These are phyloP conservation scores for Physcomitrellopsis africana DNA, from an alignment of 225 moss, liverwort and hornwort species.

Conservation along the genomic window DNA sequence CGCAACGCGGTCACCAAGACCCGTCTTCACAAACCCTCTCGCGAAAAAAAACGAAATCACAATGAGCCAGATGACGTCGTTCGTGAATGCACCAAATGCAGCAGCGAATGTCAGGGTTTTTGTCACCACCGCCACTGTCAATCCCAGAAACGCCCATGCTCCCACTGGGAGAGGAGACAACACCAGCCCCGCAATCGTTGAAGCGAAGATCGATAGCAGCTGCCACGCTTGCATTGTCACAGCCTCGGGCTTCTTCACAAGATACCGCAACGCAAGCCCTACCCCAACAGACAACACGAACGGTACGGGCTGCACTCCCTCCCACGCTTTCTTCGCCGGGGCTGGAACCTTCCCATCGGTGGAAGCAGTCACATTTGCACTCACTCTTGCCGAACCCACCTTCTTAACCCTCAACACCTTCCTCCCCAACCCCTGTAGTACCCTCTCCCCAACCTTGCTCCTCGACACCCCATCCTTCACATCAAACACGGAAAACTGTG, in stretches of 20 bases:
- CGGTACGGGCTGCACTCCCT: slow-evolving; percentile 82
- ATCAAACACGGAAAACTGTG: slow-evolving; percentile 16
- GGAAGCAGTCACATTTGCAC: slow-evolving; percentile 9
- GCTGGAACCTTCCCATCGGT: slow-evolving; percentile 16
- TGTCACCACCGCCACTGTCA: slow-evolving; percentile 86
- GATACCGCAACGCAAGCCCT: slow-evolving; percentile 75
- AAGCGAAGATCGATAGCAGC: slow-evolving; percentile 87
- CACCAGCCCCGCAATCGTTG: slow-evolving; percentile 93
- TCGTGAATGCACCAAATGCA: slow-evolving; percentile 94
- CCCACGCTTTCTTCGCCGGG: slow-evolving; percentile 37
- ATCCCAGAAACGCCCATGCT: slow-evolving; percentile 92
- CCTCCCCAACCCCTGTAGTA: slow-evolving; percentile 6
- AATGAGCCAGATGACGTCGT: slow-evolving; percentile 96
- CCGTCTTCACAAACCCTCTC: slow-evolving; percentile 94
- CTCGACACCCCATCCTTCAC: slow-evolving; percentile 4
- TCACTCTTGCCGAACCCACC: slow-evolving; percentile 29
- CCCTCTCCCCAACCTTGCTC: not conserved
- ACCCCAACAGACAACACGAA: slow-evolving; percentile 71
- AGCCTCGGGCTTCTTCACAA: slow-evolving; percentile 75
- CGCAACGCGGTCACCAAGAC: slow-evolving; percentile 68
- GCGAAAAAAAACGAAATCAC: slow-evolving; percentile 99
- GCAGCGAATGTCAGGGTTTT: slow-evolving; percentile 77
- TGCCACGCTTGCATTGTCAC: slow-evolving; percentile 93
- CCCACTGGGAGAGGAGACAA: slow-evolving; percentile 94
- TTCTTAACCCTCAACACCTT: slow-evolving; percentile 9